These are phyloP conservation scores for Abrus precatorius DNA, from an alignment of 306 rosid species.

Conservation along the genomic window DNA sequence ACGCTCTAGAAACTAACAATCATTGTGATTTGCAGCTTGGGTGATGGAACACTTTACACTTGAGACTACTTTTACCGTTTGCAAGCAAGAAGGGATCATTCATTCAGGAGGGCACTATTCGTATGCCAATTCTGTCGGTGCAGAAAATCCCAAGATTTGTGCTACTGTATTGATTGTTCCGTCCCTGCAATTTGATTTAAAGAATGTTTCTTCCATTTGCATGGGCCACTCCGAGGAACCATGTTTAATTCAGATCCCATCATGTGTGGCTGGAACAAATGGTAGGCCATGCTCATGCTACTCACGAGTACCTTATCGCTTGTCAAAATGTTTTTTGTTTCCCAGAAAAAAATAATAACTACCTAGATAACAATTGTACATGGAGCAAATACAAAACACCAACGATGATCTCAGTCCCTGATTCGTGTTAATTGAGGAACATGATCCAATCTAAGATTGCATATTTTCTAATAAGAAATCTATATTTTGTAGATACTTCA, in stretches of 20 bases:
- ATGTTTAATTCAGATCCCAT: neutral
- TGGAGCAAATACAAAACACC: neutral
- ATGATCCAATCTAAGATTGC: neutral
- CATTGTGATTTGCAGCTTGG: neutral
- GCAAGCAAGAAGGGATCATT: neutral
- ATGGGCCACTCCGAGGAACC: neutral
- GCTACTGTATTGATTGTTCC: neutral
- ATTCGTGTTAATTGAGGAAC: neutral
- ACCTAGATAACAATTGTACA: neutral
- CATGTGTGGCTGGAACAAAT: conserved; percentile 31
- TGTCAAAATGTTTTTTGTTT: neutral
- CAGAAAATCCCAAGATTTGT: neutral
- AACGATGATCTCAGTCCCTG: no score
- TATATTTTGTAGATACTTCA: neutral
- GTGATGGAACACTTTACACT: neutral
- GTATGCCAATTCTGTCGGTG: conserved; percentile 46
- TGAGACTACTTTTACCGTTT: neutral
- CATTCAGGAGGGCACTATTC: neutral
- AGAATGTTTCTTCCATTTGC: conserved; percentile 43
- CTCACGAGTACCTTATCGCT: neutral
- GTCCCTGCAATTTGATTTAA: neutral
- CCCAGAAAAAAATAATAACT: neutral
- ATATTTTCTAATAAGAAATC: neutral
- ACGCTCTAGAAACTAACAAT: neutral
- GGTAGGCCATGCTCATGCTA: conserved; percentile 44